These are phyloP conservation scores for Coprinopsis strossmayeri DNA, from an alignment of 768 basidiomycete species.

Conservation along the genomic window DNA sequence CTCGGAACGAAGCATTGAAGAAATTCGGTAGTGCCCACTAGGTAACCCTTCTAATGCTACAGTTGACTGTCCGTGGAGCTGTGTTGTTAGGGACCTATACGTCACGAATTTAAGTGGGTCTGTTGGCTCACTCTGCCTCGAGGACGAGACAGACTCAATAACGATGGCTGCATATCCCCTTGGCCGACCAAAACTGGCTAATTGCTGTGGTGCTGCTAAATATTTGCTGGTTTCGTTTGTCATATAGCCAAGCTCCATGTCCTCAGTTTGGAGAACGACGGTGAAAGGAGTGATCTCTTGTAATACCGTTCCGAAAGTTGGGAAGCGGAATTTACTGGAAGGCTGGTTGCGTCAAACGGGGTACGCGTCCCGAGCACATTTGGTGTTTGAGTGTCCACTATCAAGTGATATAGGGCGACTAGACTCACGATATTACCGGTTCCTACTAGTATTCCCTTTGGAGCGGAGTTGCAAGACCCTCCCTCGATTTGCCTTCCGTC, in stretches of 20 bases:
- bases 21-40: background rate
- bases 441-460: slow-evolving; percentile 41
- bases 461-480: slow-evolving; percentile 48
- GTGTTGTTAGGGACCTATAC: slow-evolving; percentile 47
- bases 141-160: slow-evolving; percentile 35
- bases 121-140: slow-evolving; percentile 33
- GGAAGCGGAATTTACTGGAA: slow-evolving; percentile 37
- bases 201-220: slow-evolving; percentile 45
- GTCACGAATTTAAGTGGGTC: slow-evolving; percentile 50
- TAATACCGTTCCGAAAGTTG: slow-evolving; percentile 30
- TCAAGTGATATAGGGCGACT: background rate
- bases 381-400: background rate
- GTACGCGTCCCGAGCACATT: too few species aligned
- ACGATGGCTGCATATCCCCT: slow-evolving; percentile 52
- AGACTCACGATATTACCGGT: slow-evolving; percentile 12
- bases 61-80: background rate
- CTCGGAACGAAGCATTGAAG: background rate
- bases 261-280: slow-evolving; percentile 27
- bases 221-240: slow-evolving; percentile 43
- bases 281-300: slow-evolving; percentile 35
- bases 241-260: slow-evolving; percentile 40
- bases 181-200: slow-evolving; percentile 33
- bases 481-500: slow-evolving; percentile 38
- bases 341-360: slow-evolving; percentile 33
- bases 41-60: background rate